phyloP scores from a whole-genome alignment of 225 moss, liverwort and hornwort species.

The Polytrichum commune region DNA sequence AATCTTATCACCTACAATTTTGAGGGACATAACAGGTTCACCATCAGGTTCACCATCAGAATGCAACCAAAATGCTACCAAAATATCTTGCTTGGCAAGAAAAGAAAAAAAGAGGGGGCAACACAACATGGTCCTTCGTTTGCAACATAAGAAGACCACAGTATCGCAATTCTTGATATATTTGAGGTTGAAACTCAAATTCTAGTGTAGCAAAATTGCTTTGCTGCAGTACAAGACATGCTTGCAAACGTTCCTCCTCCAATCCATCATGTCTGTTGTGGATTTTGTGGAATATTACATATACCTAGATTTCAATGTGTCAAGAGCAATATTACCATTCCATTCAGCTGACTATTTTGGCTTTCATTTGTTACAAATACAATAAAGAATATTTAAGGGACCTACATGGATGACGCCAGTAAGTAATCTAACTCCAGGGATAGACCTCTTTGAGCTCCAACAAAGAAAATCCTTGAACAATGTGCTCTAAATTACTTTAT shows the following conservation, averaged over 20 bases:
- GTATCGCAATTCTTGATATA: background rate
- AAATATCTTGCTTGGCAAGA: background rate
- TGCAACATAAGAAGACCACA: background rate
- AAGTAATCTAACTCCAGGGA: too few species aligned
- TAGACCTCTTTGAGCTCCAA: too few species aligned
- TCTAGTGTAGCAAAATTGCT: background rate
- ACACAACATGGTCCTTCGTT: background rate
- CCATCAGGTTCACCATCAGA: background rate
- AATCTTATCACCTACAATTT: background rate
- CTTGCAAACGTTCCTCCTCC: background rate
- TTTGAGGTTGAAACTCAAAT: background rate
- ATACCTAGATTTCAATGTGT: background rate
- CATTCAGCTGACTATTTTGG: background rate
- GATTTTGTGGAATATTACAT: background rate
- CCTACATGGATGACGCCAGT: too few species aligned
- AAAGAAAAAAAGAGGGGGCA: background rate
- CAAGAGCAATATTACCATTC: background rate
- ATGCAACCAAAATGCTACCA: constrained; percentile 1
- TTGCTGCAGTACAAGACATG: background rate
- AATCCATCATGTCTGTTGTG: background rate
- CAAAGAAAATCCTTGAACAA: too few species aligned
- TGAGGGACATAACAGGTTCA: background rate
- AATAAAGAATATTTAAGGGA: background rate
- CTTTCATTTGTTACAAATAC: background rate
- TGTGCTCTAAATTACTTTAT: too few species aligned